Base-by-base conservation (phyloP, 2,329 filamentous ascomycete species). In the Trichocomaceae sp. region DNA sequence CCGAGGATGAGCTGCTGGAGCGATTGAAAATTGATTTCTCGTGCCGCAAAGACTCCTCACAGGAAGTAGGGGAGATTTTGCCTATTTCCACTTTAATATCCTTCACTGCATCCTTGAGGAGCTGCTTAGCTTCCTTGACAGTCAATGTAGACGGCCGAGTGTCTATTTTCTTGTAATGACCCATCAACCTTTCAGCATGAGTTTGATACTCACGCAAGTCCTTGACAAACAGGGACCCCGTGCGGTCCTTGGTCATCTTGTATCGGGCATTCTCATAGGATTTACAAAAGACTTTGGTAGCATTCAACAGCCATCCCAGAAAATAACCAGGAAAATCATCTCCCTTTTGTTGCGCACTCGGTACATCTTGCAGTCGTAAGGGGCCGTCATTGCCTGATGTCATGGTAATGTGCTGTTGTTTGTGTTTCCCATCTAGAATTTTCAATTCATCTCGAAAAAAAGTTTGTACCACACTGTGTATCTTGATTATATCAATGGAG, bases 151-250 rank as follows among this genome's bases (percentile, higher is more conserved):
- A 44, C 19, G 47, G 26, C 3, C 48, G 56, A 17, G 35, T 41
- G 29, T 55, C 35, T 5, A 63, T 56, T 42, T 64, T 69, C 54
- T 70, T 69, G 49, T 70, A 75, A 49, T 73, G 67, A 33, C 69
- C 68, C 54, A 66, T 63, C 13, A 78, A 59, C 12, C 67, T 63
- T 10, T 70, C 70, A 4, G 69, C 73, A 54, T 78, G 75, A 1
- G 72, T 75, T 53, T 76, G 69, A 58, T 76, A 78, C 55, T 77
- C 75, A 26, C 74, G 69, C 59, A 75, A 75, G 54, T 78, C 75
- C 19, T 72, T 72, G 6, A 76, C 69, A 9, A 75, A 66, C 31
- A 68, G 62, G 15, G 66, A 66, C 3, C 64, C 62, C 8, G 52
- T 41, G n/a, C 35, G 35, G 26, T 55, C 51, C 13, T 41, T 49